Percentiles rank a stretch among this genome's conserved stretches.
These are phyloP conservation scores for Hyaloscypha variabilis DNA, from an alignment of 495 filamentous ascomycete genomes.

Conservation along the genomic window DNA sequence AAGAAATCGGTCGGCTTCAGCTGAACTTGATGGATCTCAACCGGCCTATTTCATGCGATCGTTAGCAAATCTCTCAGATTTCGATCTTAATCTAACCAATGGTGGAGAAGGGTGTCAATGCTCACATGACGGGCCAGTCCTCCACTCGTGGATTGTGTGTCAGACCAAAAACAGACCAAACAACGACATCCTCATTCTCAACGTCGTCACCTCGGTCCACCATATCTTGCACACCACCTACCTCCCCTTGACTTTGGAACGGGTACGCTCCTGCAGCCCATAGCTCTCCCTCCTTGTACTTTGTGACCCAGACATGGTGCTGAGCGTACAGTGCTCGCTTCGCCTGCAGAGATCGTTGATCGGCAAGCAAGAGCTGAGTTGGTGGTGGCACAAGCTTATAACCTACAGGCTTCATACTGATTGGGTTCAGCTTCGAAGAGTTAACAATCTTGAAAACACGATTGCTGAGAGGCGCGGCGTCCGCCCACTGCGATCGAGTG, in stretches of 20 bases:
- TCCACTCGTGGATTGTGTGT: conserved; percentile 59
- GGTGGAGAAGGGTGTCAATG: neutral
- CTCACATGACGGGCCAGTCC: conserved; percentile 58
- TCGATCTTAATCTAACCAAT: no score
- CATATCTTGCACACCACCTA: conserved; percentile 30
- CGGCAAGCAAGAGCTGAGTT: conserved; percentile 39
- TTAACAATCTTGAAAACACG: conserved; percentile 82
- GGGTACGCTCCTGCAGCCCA: conserved; percentile 45
- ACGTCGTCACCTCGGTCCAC: conserved; percentile 42
- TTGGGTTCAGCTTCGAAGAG: conserved; percentile 60
- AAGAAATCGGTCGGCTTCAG: conserved; percentile 76
- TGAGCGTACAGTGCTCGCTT: conserved; percentile 39
- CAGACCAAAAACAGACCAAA: conserved; percentile 65
- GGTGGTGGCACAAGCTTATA: conserved; percentile 38
- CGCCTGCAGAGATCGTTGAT: conserved; percentile 38
- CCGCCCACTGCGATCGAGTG: conserved; percentile 43
- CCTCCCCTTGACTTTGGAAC: conserved; percentile 46
- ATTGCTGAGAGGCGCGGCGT: conserved; percentile 61
- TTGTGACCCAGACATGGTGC: conserved; percentile 43
- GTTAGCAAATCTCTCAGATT: neutral
- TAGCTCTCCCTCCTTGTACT: conserved; percentile 39
- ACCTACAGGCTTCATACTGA: conserved; percentile 56
- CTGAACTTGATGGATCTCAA: conserved; percentile 59
- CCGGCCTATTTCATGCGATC: conserved; percentile 43
- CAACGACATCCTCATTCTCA: conserved; percentile 52